Base-by-base conservation (phyloP, 2,329 filamentous ascomycete genomes). In the Colletotrichum cuscutae region DNA sequence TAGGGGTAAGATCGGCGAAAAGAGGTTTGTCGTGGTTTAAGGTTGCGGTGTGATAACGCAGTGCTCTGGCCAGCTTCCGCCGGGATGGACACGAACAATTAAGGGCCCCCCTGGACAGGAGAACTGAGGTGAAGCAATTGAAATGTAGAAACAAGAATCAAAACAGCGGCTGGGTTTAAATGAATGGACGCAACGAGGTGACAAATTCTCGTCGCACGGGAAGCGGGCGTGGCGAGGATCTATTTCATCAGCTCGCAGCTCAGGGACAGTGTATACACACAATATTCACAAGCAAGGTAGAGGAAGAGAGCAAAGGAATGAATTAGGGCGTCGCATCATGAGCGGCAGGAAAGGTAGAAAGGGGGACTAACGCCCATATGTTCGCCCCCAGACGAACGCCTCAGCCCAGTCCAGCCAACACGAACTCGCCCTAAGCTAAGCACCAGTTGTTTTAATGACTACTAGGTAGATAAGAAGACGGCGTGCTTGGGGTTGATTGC, bases 171-270 rank as follows among this genome's bases (percentile, higher is more conserved):
- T 37, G 3, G 28, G 24, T 26, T 5, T 13, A 12, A 53, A 68
- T 53, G 68, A 68, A 63, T 35, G 63, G 63, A 71, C 63, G 68
- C 63, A 52, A 61, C 68, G n/a, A 54, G 63, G 49, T 52, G 56
- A 30, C 26, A 24, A 52, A 12, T 26, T 49, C 15, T 71, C 58
- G 68, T 52, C 35, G 64, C 26, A 56, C 42, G 28, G n/a, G 53
- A 46, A 5, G 12, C n/a, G 13, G 59, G 12, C 35, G 8, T 56
- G 22, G 30, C n/a, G 26, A 32, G n/a, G 8, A n/a, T 8, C 4
- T 53, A n/a, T 19, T 59, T 42, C 53, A 35, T 59, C 53, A 24
- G 37, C 37, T 69, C 42, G 22, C 32, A 22, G 13, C 15, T 26
- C 22, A 52, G 15, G 3, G 19, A 30, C 11, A 12, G 26, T 19